Conservation (phyloP, 768 basidiomycete genomes). For the Asterophora lycoperdoides region DNA sequence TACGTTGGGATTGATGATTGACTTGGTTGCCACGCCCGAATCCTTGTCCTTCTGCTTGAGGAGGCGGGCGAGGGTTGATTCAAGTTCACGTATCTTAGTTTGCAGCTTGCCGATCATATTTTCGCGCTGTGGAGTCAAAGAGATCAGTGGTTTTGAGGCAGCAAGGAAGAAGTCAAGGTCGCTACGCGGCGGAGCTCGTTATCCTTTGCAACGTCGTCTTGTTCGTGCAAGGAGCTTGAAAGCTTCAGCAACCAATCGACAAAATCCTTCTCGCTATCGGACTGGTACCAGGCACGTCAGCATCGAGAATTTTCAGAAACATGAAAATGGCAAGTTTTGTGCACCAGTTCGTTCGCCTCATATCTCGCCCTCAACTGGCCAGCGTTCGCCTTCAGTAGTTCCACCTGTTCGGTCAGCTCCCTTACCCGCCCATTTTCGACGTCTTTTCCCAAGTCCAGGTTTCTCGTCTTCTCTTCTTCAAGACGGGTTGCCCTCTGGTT, state of each 20-base stretch:
- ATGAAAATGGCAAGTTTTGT: slow-evolving; percentile 10
- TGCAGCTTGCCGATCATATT: slow-evolving; percentile 41
- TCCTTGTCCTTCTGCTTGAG: slow-evolving; percentile 35
- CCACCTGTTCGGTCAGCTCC: slow-evolving; percentile 14
- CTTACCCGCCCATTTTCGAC: slow-evolving; percentile 11
- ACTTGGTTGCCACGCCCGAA: slow-evolving; percentile 21
- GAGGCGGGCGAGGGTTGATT: slow-evolving; percentile 41
- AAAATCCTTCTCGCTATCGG: slow-evolving; percentile 46
- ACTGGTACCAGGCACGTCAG: slow-evolving; percentile 29
- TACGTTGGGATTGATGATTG: slow-evolving; percentile 37
- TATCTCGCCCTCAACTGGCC: slow-evolving; percentile 37
- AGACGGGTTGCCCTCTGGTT: slow-evolving; percentile 10
- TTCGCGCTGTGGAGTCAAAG: slow-evolving; percentile 37
- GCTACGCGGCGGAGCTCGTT: slow-evolving; percentile 53
- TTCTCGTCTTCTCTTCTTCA: slow-evolving; percentile 11
- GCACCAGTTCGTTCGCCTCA: slow-evolving; percentile 43
- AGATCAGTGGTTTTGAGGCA: slow-evolving; percentile 3
- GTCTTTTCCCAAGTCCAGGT: slow-evolving; percentile 7
- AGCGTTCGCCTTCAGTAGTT: slow-evolving; percentile 19
- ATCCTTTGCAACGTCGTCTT: slow-evolving; percentile 47
- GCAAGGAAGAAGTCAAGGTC: slow-evolving; percentile 12
- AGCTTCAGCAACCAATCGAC: slow-evolving; percentile 41
- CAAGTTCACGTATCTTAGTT: slow-evolving; percentile 40
- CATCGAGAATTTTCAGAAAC: not conserved
- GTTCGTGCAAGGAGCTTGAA: slow-evolving; percentile 46